Conservation (phyloP, 1,284 basidiomycete species). For the Vanrija pseudolonga region DNA sequence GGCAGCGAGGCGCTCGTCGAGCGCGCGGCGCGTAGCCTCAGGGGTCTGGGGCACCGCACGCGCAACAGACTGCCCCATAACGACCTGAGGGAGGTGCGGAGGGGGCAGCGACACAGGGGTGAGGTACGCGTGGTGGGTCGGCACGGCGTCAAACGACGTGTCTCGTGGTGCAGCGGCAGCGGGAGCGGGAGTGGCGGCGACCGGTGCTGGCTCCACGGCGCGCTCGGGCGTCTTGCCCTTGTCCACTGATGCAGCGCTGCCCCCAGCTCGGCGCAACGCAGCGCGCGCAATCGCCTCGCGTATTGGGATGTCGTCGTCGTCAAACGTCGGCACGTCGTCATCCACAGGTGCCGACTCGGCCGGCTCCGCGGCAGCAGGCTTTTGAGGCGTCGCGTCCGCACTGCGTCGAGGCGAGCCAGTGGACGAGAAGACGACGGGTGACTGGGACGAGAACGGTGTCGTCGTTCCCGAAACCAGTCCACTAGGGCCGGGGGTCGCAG, state of each 20-base stretch:
- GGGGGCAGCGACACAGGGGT: background rate
- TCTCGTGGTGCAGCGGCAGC: background rate
- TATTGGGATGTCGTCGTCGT: constrained; percentile 9
- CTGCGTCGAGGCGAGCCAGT: constrained; percentile 5
- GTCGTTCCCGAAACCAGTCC: constrained; percentile 19
- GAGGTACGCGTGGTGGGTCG: constrained; percentile 14
- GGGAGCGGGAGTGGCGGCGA: background rate
- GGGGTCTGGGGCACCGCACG: background rate
- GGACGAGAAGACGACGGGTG: constrained; percentile 35
- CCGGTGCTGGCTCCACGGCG: background rate
- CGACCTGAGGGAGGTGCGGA: background rate
- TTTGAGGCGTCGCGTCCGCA: background rate
- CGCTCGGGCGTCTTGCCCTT: constrained; percentile 10
- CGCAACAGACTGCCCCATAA: background rate
- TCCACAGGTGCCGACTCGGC: background rate
- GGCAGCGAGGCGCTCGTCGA: constrained; percentile 73
- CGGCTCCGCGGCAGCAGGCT: background rate
- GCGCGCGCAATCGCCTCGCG: constrained; percentile 11
- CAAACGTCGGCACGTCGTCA: constrained; percentile 56
- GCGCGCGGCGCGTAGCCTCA: constrained; percentile 57
- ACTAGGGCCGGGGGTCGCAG: too few relatives aligned
- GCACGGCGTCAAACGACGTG: constrained; percentile 3
- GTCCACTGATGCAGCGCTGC: background rate
- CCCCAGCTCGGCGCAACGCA: constrained; percentile 6
- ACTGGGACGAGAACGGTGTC: constrained; percentile 38